Base-by-base conservation (phyloP, 2,329 filamentous ascomycete genomes). In the Penicillium vulpinum region DNA sequence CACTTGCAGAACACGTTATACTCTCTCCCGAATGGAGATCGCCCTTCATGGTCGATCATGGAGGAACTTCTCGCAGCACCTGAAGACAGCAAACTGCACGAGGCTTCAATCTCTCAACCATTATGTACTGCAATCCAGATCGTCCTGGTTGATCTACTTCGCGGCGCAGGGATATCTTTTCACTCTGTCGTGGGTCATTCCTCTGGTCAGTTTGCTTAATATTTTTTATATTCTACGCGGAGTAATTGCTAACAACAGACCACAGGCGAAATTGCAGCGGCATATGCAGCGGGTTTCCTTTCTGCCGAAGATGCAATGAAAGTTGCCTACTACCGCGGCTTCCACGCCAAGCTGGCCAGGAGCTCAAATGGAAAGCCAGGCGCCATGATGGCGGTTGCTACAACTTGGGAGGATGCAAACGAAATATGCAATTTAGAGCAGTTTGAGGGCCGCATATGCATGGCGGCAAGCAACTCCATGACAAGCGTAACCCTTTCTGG, bases 211-310 rank as follows among this genome's bases (percentile, higher is more conserved):
- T n/a, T n/a, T n/a, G n/a, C n/a, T n/a, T n/a, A n/a, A n/a, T n/a
- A n/a, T n/a, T n/a, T n/a, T n/a, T n/a, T n/a, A n/a, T n/a, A n/a
- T n/a, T n/a, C n/a, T n/a, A n/a, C n/a, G n/a, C n/a, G n/a, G n/a
- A n/a, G n/a, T n/a, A n/a, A n/a, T n/a, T n/a, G n/a, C n/a, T n/a
- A n/a, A n/a, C n/a, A n/a, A n/a, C n/a, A n/a, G n/a, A n/a, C n/a
- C n/a, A n/a, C n/a, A n/a, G n/a, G n/a, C n/a, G 47, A 50, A 13
- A 50, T 50, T 31, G 77, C 62, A 2, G 77, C 78, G 0, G 79
- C 76, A 0, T 82, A 80, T 56, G 77, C 79, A 0, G 75, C 78
- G 0, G 80, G 78, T 0, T 64, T 72, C 7, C 54, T 83, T 7
- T 67, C 69, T 0, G 67, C 65, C 3, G 45, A 62, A 3, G 73